These are phyloP conservation scores for Begonia loranthoides DNA, from an alignment of 306 rosid genomes.

Conservation along the genomic window DNA sequence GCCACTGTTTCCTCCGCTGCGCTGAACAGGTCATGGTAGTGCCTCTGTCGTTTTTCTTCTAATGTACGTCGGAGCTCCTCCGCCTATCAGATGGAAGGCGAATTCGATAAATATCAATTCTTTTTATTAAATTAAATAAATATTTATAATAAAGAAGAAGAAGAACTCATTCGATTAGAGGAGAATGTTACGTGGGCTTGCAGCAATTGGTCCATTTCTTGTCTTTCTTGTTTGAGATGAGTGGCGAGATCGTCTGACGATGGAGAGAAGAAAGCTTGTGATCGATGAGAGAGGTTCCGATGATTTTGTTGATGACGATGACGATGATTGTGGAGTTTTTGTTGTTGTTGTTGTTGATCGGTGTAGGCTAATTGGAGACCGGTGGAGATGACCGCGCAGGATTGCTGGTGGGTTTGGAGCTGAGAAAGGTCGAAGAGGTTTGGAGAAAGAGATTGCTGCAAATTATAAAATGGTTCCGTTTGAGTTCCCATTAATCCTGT, in stretches of 20 bases:
- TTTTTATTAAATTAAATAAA: neutral
- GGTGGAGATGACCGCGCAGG: conserved; percentile 69
- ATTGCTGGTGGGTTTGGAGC: conserved; percentile 45
- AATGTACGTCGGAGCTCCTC: conserved; percentile 53
- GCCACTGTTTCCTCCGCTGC: conserved; percentile 55
- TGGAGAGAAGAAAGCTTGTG: conserved; percentile 28
- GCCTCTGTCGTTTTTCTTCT: conserved; percentile 53
- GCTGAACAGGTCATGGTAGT: conserved; percentile 48
- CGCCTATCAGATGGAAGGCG: conserved; percentile 29
- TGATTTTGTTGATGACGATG: conserved; percentile 1
- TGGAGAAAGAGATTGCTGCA: conserved; percentile 32
- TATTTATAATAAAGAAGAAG: neutral
- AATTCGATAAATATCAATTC: neutral
- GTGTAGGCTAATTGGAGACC: conserved; percentile 70
- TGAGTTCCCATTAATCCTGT: conserved; percentile 20
- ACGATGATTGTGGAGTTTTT: conserved; percentile 2
- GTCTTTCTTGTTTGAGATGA: conserved; percentile 61
- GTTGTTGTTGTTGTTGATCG: conserved; percentile 36
- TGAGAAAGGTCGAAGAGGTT: conserved; percentile 72
- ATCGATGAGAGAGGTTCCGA: conserved; percentile 6
- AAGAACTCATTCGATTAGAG: conserved; percentile 3
- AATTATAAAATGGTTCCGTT: conserved; percentile 26
- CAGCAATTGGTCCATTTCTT: conserved; percentile 67
- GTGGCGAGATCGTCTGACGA: conserved; percentile 41
- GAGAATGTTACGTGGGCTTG: conserved; percentile 48